Evolutionary conservation across 2,329 filamentous ascomycete genomes (phyloP).

Genomic region (Colletotrichum scovillei): DNA sequence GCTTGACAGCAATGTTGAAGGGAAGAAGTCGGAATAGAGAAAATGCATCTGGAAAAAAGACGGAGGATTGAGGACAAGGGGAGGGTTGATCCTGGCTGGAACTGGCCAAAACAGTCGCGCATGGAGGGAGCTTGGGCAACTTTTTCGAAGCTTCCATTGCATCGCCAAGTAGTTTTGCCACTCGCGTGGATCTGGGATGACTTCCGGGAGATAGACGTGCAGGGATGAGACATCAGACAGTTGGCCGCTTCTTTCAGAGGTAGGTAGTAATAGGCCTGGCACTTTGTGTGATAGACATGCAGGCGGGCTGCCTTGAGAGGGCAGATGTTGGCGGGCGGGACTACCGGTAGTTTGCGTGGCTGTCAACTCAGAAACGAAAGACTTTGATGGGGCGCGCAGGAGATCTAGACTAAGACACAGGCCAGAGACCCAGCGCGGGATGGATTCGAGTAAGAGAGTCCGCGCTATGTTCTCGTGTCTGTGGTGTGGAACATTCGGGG

Average conservation of each 20-base stretch:
- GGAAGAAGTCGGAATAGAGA: background rate
- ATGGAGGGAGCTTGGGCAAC: background rate
- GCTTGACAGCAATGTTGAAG: background rate
- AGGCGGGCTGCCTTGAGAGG: background rate
- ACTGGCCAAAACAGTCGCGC: background rate
- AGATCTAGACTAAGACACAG: background rate
- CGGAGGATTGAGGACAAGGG: background rate
- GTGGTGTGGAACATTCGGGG: background rate
- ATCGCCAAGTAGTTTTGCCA: slow-evolving; percentile 1
- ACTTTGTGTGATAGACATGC: background rate
- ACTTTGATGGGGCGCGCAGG: background rate
- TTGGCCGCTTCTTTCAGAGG: background rate
- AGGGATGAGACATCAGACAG: background rate
- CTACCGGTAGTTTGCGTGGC: background rate
- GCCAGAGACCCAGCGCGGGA: slow-evolving; percentile 2
- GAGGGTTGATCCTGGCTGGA: background rate
- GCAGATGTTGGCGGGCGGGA: slow-evolving; percentile 1
- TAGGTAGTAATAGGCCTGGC: background rate
- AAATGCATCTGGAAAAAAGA: slow-evolving; percentile 1
- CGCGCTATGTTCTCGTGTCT: background rate
- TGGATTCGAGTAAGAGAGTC: background rate
- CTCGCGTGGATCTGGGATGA: background rate
- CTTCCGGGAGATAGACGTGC: background rate
- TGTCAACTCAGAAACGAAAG: background rate
- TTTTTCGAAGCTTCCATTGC: background rate